Base-by-base conservation (phyloP, 1,139 yeast species). In the Hanseniaspora gamundiae region DNA sequence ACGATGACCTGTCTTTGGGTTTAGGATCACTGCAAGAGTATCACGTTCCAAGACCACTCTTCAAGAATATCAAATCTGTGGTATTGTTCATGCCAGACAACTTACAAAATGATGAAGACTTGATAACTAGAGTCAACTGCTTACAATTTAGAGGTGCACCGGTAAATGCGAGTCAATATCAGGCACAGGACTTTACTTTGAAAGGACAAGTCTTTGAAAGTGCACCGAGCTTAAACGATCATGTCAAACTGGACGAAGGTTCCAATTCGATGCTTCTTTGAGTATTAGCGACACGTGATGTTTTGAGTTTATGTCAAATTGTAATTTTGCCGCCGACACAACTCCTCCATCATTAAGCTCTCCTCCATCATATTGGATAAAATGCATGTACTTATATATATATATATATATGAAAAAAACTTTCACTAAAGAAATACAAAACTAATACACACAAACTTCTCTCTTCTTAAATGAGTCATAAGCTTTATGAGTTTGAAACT, bases 161-260 rank as follows among this genome's bases (percentile, higher is more conserved):
- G 59, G 72, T 80, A 4, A 55, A 60, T 5, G 76, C 75, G 45
- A 36, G 43, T 24, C 46, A 44, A 1, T 21, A 36, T 36, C 61
- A 78, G 48, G 64, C 68, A 42, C 74, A 70, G 53, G 85, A 76
- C 47, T 52, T 10, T 59, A 57, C 3, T 27, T 94, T 94, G 0
- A 78, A 84, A 17, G 71, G 81, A 19, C 71, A 94, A 1, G 57
- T 82, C 24, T 88, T 88, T 60, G 97, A 88, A 61, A 76, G 87
- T 48, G 94, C 95, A 1, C 93, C 97, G 6, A 87, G 87, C 57
- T 95, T 95, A 0, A 76, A 81, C 2, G 96, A 88, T 58, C 96
- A 88, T 61, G 78, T 79, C 56, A 74, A 69, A 50, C 45, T 72
- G 35, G 59, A 57, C 17, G 39, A 36, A 13, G 39, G 39, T 24